A percentile compares a stretch with the other conserved stretches of the same genome.
Conservation (phyloP, 352 stramenopile species). For the Pythium dissimile region DNA sequence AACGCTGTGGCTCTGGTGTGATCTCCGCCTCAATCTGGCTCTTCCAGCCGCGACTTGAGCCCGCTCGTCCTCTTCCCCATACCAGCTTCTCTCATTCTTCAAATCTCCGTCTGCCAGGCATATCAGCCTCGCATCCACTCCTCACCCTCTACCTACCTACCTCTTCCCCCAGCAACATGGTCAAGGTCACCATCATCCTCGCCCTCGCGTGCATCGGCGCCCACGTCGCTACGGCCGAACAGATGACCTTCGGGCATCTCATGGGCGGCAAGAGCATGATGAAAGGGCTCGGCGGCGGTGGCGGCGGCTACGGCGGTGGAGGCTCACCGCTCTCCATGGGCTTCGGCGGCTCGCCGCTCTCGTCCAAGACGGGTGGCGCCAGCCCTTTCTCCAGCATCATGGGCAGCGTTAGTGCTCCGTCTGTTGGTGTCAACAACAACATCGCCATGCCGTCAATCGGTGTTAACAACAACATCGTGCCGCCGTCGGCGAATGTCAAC, state of each 20-base stretch:
- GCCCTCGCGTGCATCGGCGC: background rate
- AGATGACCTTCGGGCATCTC: background rate
- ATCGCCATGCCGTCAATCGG: background rate
- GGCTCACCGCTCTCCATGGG: background rate
- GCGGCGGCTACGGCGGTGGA: background rate
- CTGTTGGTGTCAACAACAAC: slow-evolving; percentile 6
- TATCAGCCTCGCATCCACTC: no score
- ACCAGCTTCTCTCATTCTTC: no score
- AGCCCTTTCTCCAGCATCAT: background rate
- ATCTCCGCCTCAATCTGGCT: no score
- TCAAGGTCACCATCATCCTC: background rate
- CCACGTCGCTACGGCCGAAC: background rate
- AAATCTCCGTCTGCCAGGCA: no score
- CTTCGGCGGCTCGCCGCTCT: background rate
- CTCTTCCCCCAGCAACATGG: background rate
- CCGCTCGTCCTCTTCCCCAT: no score
- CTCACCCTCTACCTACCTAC: background rate
- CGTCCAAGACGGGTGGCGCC: background rate
- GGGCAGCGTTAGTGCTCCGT: background rate
- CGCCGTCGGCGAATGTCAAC: background rate
- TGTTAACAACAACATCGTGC: background rate
- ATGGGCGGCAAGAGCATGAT: background rate
- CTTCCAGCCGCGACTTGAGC: no score
- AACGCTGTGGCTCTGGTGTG: no score
- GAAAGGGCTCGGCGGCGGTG: background rate